A percentile compares a stretch with the other conserved stretches of the same genome.
These are phyloP conservation scores for Brassica incana DNA, from an alignment of 345 rosid species.

Conservation along the genomic window DNA sequence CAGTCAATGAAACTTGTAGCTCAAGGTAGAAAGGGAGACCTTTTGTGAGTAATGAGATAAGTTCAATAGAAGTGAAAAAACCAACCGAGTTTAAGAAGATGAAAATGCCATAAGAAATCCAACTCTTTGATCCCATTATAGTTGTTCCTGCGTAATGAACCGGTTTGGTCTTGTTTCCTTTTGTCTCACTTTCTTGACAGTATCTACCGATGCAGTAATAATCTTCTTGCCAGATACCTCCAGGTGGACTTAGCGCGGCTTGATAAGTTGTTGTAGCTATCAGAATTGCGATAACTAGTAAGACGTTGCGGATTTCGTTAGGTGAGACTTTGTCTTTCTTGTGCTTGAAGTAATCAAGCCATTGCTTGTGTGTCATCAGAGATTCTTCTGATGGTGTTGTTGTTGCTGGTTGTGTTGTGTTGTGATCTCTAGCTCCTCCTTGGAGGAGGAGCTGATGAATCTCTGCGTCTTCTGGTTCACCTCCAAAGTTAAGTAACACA, in stretches of 20 bases:
- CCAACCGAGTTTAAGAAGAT: constrained; percentile 29
- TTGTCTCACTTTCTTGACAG: constrained; percentile 1
- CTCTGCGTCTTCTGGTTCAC: constrained; percentile 37
- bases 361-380: constrained; percentile 22
- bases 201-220: constrained; percentile 23
- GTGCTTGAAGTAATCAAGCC: constrained; percentile 31
- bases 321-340: constrained; percentile 35
- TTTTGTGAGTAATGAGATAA: constrained; percentile 27
- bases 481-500: constrained; percentile 22
- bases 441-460: constrained; percentile 29
- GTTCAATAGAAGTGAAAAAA: constrained; percentile 28
- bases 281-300: constrained; percentile 38
- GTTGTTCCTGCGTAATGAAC: constrained; percentile 30
- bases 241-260: constrained; percentile 43
- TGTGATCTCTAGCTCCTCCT: constrained; percentile 27
- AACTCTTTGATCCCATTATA: constrained; percentile 30
- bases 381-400: constrained; percentile 27
- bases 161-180: constrained; percentile 12
- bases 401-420: constrained; percentile 4
- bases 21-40: constrained; percentile 36
- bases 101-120: constrained; percentile 33
- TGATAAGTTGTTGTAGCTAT: constrained; percentile 46
- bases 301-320: constrained; percentile 25
- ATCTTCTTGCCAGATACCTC: constrained; percentile 47
- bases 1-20: constrained; percentile 34